Evolutionary conservation across 805 yeast genomes (phyloP).

Genomic region (Yamadazyma laniorum): DNA sequence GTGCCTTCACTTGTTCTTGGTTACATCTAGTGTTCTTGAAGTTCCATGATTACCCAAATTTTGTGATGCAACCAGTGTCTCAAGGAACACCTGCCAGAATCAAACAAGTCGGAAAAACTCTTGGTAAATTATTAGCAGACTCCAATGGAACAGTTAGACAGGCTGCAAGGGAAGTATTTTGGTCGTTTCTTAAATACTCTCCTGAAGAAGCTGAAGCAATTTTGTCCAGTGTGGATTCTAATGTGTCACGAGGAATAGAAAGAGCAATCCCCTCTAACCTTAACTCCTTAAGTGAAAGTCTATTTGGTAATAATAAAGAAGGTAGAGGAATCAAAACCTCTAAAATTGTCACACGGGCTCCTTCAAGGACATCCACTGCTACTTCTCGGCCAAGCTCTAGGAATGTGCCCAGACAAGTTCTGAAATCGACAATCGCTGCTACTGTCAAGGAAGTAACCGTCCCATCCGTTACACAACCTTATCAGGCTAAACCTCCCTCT

Average conservation of each 20-base stretch:
- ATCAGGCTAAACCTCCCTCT: slow-evolving; percentile 7
- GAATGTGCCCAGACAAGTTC: neutral
- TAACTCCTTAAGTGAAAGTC: neutral
- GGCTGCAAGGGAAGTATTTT: slow-evolving; percentile 66
- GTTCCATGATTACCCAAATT: slow-evolving; percentile 36
- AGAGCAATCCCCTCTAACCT: slow-evolving; percentile 7
- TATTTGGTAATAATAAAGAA: neutral
- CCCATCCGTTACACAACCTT: no score
- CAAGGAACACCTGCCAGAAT: slow-evolving; percentile 10
- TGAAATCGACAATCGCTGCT: neutral
- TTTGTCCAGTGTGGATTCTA: slow-evolving; percentile 40
- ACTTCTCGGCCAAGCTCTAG: neutral
- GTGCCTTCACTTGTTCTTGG: slow-evolving; percentile 70
- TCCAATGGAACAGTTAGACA: slow-evolving; percentile 81
- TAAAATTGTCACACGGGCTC: neutral
- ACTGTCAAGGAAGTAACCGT: no score
- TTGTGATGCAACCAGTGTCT: slow-evolving; percentile 3
- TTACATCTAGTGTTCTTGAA: slow-evolving; percentile 58
- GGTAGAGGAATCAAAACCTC: neutral
- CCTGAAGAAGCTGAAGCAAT: slow-evolving; percentile 50
- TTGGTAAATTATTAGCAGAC: slow-evolving; percentile 66
- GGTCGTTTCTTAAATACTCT: slow-evolving; percentile 61
- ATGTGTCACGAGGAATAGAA: slow-evolving; percentile 47
- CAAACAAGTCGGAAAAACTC: slow-evolving; percentile 29
- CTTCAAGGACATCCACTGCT: slow-evolving; percentile 1